These are phyloP conservation scores for Solanum hybrid DNA, from an alignment of 305 asterid genomes.

Conservation along the genomic window DNA sequence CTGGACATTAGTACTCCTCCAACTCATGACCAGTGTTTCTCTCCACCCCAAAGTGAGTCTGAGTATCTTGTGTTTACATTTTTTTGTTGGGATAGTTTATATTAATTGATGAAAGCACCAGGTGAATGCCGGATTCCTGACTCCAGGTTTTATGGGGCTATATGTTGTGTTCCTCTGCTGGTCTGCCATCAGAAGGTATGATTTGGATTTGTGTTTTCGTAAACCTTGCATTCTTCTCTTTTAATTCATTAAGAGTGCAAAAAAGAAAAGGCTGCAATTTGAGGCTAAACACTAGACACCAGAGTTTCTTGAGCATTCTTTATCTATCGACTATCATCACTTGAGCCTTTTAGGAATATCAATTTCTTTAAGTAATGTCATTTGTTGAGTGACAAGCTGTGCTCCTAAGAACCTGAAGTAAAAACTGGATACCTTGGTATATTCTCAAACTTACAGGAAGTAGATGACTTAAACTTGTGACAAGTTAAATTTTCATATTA, in stretches of 20 bases:
- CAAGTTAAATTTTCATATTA: not conserved
- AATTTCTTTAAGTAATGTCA: not conserved
- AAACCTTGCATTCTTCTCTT: not conserved
- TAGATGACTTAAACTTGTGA: not conserved
- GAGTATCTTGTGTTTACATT: not conserved
- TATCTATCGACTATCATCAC: not conserved
- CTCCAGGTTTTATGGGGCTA: conserved; percentile 46
- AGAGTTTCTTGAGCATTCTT: not conserved
- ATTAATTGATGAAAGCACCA: conserved; percentile 2
- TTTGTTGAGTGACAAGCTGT: not conserved
- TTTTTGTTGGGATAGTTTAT: not conserved
- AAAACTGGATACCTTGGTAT: not conserved
- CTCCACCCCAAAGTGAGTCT: conserved; percentile 37
- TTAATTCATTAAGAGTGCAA: not conserved
- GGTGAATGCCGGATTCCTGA: conserved; percentile 36
- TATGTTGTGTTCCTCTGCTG: conserved; percentile 48
- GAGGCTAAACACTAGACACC: not conserved
- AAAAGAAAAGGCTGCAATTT: not conserved
- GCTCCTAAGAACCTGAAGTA: not conserved
- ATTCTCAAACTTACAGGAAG: not conserved
- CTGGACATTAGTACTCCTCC: conserved; percentile 47
- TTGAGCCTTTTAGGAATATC: not conserved
- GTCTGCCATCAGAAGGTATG: conserved; percentile 47
- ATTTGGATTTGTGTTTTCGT: not conserved
- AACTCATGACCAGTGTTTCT: conserved; percentile 44